phyloP scores from a whole-genome alignment of 441 rosid species.

The Gossypium lobatum region DNA sequence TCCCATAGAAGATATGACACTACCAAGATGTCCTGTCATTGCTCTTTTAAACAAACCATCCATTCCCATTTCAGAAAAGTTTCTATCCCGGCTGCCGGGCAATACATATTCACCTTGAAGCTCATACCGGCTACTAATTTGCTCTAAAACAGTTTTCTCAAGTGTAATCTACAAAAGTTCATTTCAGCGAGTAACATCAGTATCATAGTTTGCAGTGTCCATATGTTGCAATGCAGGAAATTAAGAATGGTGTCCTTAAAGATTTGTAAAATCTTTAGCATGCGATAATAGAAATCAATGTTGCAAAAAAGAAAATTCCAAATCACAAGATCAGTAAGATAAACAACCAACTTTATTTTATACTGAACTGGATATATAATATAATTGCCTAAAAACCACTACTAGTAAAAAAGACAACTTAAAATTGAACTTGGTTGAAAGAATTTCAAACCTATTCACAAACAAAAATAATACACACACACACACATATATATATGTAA shows the following conservation, averaged over 20 bases:
- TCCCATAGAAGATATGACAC: conserved; percentile 98
- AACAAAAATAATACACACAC: background rate
- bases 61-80: conserved; percentile 58
- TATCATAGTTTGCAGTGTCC: background rate
- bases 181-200: conserved; percentile 19
- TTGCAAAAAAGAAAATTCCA: background rate
- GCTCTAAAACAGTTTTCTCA: conserved; percentile 92
- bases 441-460: background rate
- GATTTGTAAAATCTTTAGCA: background rate
- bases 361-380: conserved; percentile 1
- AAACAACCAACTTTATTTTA: background rate
- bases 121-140: conserved; percentile 87
- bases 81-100: conserved; percentile 90
- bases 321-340: background rate
- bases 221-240: background rate
- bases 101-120: conserved; percentile 99
- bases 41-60: conserved; percentile 85
- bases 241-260: background rate
- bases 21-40: conserved; percentile 91
- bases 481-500: too few relatives aligned
- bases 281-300: background rate
- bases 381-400: background rate
- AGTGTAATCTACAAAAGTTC: conserved; percentile 60
- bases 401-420: background rate
- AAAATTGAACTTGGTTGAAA: background rate